Evolutionary conservation across 2,329 filamentous ascomycete genomes (phyloP), one percentile per base, ranked within the genome.

Genomic region (Neurospora sp.): DNA sequence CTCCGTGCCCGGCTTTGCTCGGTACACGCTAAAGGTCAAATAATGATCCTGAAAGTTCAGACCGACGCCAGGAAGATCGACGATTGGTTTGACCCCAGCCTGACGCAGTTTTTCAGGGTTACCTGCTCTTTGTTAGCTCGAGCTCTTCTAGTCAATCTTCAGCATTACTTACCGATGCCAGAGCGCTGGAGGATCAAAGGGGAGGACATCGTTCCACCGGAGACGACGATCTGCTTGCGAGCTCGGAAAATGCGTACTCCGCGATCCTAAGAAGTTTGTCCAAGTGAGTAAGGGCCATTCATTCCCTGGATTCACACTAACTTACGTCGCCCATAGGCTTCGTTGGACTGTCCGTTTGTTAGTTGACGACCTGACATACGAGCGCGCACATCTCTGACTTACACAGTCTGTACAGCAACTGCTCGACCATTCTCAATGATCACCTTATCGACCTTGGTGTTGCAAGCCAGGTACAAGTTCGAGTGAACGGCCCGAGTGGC

Each of bases 381-480:
- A 15, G 52, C 10, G 6, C 15, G 52, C 12, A 57, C 12, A 23
- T 33, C 23, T 28, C 52, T 57, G 38, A 71, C 71, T 62, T 71
- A 73, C 69, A 93, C 85, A 6, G 89, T 91, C 76, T 87, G 85
- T 2, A 95, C 91, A 23, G 84, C 92, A 1, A 92, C 90, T 2
- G 91, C 91, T 2, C 86, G 83, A 69, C 90, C 91, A 67, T 91
- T 86, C 78, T 93, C 89, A 38, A 93, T 86, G 73, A 93, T 87
- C 68, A 93, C 82, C 82, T 91, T 92, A 77, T 93, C 90, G 15
- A 92, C 88, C 80, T 93, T 93, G 76, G 90, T 92, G 82, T 92
- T 93, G 80, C 85, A 87, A 70, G 89, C 86, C 17, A 93, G 82
- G 75, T 93, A 91, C 67, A 93, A 79, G 77, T 93, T 93, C 72